Evolutionary conservation across 2,329 filamentous ascomycete species (phyloP), one percentile per base, ranked within the genome.

Genomic region (Drechslerella coelobrocha): DNA sequence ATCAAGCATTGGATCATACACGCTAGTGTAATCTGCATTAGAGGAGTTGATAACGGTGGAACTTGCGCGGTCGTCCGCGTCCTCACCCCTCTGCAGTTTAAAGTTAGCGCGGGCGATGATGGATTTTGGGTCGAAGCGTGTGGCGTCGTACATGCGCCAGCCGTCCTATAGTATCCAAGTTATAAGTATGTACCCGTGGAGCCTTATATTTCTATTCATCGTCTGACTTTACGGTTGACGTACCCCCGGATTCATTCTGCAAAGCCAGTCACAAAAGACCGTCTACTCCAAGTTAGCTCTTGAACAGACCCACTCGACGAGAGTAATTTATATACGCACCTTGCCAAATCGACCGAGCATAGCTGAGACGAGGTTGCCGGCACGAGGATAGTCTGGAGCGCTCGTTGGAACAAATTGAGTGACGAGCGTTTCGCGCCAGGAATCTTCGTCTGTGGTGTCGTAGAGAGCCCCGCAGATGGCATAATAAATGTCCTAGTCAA

Each of bases 401-500:
- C 12, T 19, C 23, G 4, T 48, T 10, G 43, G 43, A 14, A 48
- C 43, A 26, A 48, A 48, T 6, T 21, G 43, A 19, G n/a, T 5
- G 23, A 26, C 3, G 43, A 48, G 19, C 2, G 19, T 14, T 10
- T 48, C 6, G 10, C 17, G 6, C 43, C 43, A 48, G 17, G 17
- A 26, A 3, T 48, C 23, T 9, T 48, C 23, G 4, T 45, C n/a
- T 10, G 21, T 47, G 3, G 2, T n/a, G 14, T 63, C 50, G 12
- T 54, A 63, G 21, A 63, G 29, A 48, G 8, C 41, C 50, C 50
- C 31, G 29, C 52, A 65, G 21, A 65, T 12, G n/a, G 31, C 53
- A 6, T 51, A 17, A 23, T 51, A 57, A 3, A 37, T 24, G 45
- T 57, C 53, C 61, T 57, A 26, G n/a, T 17, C 23, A 1, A 24